Evolutionary conservation across 139 green algal genomes (phyloP).

Genomic region (Coelastrella sp.): DNA sequence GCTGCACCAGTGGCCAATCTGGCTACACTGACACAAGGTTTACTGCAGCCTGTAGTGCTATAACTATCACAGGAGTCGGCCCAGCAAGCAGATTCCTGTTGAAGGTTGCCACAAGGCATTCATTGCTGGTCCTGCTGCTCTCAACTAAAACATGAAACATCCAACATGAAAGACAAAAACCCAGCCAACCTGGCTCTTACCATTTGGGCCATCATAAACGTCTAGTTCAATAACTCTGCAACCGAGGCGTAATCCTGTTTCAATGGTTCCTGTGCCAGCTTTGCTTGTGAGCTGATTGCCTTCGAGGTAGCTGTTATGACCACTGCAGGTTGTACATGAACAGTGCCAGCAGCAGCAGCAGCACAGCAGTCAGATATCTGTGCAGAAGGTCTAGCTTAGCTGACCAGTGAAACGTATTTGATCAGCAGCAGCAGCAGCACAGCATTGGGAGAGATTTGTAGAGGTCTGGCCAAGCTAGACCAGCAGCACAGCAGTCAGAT

Average conservation of each 20-base stretch:
- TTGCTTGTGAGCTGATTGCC: constrained; percentile 41
- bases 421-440: no score
- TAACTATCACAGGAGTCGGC: no score
- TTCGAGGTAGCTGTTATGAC: constrained; percentile 49
- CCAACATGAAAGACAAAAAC: no score
- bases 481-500: background rate
- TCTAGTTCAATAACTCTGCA: constrained; percentile 46
- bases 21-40: no score
- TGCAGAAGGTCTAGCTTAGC: background rate
- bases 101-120: background rate
- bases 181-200: background rate
- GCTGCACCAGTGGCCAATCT: no score
- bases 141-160: no score
- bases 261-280: constrained; percentile 17
- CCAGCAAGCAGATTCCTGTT: no score
- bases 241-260: background rate
- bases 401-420: no score
- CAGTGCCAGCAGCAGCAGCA: background rate
- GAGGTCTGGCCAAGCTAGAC: no score
- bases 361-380: background rate
- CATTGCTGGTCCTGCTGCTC: background rate
- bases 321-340: background rate
- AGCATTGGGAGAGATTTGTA: no score
- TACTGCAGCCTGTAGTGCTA: no score
- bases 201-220: constrained; percentile 42